Base-by-base conservation (phyloP, 345 rosid species). In the Angophora floribunda region DNA sequence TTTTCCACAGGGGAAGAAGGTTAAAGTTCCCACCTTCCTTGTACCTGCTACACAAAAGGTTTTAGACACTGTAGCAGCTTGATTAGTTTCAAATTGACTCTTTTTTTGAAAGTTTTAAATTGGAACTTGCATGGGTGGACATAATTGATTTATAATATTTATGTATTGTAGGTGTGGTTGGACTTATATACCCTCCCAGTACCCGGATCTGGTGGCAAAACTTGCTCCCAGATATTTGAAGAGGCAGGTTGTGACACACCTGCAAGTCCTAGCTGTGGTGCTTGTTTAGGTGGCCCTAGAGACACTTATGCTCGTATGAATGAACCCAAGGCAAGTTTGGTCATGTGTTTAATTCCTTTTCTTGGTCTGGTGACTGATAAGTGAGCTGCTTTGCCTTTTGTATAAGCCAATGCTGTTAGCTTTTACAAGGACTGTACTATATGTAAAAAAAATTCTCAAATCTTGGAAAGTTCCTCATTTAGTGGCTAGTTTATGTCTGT, bases 201-300 rank as follows among this genome's bases (percentile, higher is more conserved):
- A 22, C 98, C 99, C 6, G 99, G 99, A 90, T 90, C 99, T 80
- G 98, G 97, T 90, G 99, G 99, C 55, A 98, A 96, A 92, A 98
- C 99, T 10, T 96, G 98, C 91, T 95, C 99, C 19, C 98, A 96
- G 95, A 97, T 98, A 91, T 98, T 98, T 24, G 99, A 97, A 93
- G 99, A 97, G 93, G 99, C 97, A 85, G 99, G 99, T 52, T 98
- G 99, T 75, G 99, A 98, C 92, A 94, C 99, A 10, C 99, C 99
- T 86, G 91, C 99, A 49, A 98, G 96, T 91, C 99, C 99, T 89
- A 93, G 96, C 89, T 98, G 99, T 89, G 99, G 97, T 89, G 99
- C 99, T 82, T 98, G 99, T 90, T 92, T 98, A 95, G 99, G 99
- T 90, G 98, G 99, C 89, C 99, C 99, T 52, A 87, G 90, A 89